Percentiles rank a stretch among this genome's conserved stretches.
phyloP scores from a whole-genome alignment of 225 moss, liverwort and hornwort genomes.

The Sphagnum tenellum region DNA sequence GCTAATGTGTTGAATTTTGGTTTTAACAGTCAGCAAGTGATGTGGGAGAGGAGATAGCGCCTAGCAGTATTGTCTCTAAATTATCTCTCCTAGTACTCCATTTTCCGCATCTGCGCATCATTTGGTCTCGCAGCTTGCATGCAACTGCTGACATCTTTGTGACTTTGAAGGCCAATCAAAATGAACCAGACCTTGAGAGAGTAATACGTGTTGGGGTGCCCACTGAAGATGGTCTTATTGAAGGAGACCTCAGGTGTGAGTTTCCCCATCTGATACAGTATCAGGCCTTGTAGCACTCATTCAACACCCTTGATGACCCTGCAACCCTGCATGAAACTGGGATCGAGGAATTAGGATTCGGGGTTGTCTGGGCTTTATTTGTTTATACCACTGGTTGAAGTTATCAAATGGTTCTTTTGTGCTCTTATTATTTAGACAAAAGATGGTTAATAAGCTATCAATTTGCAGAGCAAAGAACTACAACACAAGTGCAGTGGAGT shows the following conservation, averaged over 20 bases:
- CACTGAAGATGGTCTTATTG: slow-evolving; percentile 94
- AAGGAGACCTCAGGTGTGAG: slow-evolving; percentile 79
- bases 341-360: too few species aligned
- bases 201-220: slow-evolving; percentile 96
- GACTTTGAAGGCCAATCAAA: slow-evolving; percentile 87
- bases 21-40: slow-evolving; percentile 67
- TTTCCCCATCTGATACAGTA: too few species aligned
- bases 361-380: too few species aligned
- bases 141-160: slow-evolving; percentile 95
- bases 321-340: too few species aligned
- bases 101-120: slow-evolving; percentile 89
- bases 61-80: slow-evolving; percentile 86
- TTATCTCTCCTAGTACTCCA: slow-evolving; percentile 87
- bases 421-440: too few species aligned
- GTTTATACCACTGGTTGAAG: too few species aligned
- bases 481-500: slow-evolving; percentile 85
- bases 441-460: too few species aligned
- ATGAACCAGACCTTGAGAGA: slow-evolving; percentile 82
- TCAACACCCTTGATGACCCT: too few species aligned
- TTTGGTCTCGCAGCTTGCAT: slow-evolving; percentile 98
- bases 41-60: slow-evolving; percentile 77
- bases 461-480: slow-evolving; percentile 79
- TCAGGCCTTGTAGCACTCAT: too few species aligned
- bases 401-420: too few species aligned
- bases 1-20: neutral